These are phyloP conservation scores for Aquilaria agallochum DNA, from an alignment of 441 rosid genomes.

Conservation along the genomic window DNA sequence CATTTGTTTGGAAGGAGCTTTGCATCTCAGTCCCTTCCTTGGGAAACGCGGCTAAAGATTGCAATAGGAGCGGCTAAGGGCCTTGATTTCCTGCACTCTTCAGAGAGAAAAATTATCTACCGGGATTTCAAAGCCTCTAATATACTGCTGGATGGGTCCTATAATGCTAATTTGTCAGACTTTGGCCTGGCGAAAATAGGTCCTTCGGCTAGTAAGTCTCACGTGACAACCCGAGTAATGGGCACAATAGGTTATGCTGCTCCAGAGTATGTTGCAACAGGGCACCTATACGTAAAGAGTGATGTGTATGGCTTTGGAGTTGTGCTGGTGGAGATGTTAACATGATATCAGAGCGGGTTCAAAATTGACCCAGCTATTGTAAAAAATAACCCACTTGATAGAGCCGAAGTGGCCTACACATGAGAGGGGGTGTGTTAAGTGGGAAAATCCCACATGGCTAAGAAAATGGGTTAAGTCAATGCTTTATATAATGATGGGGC, in stretches of 20 bases:
- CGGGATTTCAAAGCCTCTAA: conserved; percentile 84
- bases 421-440: too few relatives aligned
- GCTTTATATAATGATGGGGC: too few relatives aligned
- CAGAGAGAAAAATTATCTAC: conserved; percentile 76
- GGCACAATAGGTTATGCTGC: conserved; percentile 82
- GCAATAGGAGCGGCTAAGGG: conserved; percentile 82
- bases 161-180: conserved; percentile 69
- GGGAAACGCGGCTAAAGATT: conserved; percentile 62
- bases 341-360: conserved; percentile 2
- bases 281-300: conserved; percentile 75
- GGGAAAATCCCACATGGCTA: too few relatives aligned
- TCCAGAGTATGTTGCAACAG: conserved; percentile 85
- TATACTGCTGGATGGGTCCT: conserved; percentile 72
- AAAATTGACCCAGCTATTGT: too few relatives aligned
- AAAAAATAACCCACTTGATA: too few relatives aligned
- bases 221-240: conserved; percentile 70
- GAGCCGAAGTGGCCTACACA: too few relatives aligned
- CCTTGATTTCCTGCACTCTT: conserved; percentile 58
- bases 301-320: conserved; percentile 77
- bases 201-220: conserved; percentile 79
- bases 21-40: conserved; percentile 69
- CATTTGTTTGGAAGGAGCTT: conserved; percentile 34
- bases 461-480: too few relatives aligned
- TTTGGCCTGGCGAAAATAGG: conserved; percentile 80
- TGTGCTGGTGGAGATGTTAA: conserved; percentile 66